Evolutionary conservation across 495 filamentous ascomycete species (phyloP).

Genomic region (Glonium stellatum): DNA sequence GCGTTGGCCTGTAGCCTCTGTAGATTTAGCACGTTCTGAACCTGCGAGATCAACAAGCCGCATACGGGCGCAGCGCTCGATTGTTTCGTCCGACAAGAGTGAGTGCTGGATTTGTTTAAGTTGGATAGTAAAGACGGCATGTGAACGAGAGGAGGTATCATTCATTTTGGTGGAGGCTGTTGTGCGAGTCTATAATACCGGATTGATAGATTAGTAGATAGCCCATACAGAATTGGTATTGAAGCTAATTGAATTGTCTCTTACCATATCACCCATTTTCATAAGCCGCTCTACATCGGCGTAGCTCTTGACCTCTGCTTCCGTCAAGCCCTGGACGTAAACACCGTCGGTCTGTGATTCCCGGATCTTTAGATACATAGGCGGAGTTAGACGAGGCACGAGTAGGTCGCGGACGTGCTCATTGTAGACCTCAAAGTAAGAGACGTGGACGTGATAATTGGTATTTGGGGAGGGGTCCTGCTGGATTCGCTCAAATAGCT

Average conservation of each 20-base stretch:
- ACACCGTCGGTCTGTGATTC: slow-evolving; percentile 92
- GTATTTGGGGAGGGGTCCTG: slow-evolving; percentile 75
- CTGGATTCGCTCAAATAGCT: slow-evolving; percentile 92
- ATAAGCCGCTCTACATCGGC: slow-evolving; percentile 82
- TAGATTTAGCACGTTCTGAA: slow-evolving; percentile 89
- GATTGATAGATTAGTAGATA: background rate
- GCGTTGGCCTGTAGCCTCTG: slow-evolving; percentile 84
- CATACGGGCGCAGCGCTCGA: slow-evolving; percentile 87
- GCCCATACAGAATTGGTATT: slow-evolving; percentile 13
- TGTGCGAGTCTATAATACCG: slow-evolving; percentile 57
- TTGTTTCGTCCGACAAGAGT: slow-evolving; percentile 88
- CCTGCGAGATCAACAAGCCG: slow-evolving; percentile 93
- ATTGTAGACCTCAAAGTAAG: slow-evolving; percentile 99
- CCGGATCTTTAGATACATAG: slow-evolving; percentile 93
- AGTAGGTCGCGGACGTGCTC: slow-evolving; percentile 96
- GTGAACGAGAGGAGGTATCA: slow-evolving; percentile 87
- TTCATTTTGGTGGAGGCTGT: slow-evolving; percentile 99
- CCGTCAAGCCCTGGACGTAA: slow-evolving; percentile 95
- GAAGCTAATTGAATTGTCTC: background rate
- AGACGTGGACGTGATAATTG: slow-evolving; percentile 92
- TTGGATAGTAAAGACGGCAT: slow-evolving; percentile 96
- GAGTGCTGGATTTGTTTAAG: slow-evolving; percentile 96
- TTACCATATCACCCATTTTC: slow-evolving; percentile 67
- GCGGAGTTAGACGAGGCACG: slow-evolving; percentile 64
- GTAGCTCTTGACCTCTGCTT: slow-evolving; percentile 75